Conservation (phyloP, 208 protist species). For the Leishmania guyanensis region DNA sequence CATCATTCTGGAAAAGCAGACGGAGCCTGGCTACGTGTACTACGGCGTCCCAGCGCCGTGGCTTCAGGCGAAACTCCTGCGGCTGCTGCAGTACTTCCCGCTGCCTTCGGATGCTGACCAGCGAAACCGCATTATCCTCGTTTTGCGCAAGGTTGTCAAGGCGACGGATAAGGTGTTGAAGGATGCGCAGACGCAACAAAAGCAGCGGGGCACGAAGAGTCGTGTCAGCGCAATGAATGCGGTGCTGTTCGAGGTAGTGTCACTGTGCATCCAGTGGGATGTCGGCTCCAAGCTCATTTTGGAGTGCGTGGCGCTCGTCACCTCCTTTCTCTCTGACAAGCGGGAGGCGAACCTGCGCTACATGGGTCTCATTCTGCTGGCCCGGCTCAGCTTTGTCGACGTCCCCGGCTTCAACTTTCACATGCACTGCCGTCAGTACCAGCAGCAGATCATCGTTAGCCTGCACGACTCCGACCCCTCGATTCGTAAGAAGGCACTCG, state of each 20-base stretch:
- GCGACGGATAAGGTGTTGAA: constrained; percentile 88
- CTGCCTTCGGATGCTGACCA: constrained; percentile 65
- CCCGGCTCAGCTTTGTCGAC: constrained; percentile 60
- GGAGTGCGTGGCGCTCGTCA: constrained; percentile 84
- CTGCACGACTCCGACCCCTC: constrained; percentile 97
- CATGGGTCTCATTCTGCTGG: constrained; percentile 86
- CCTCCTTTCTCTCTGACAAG: constrained; percentile 87
- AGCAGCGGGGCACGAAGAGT: constrained; percentile 91
- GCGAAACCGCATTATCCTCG: constrained; percentile 52
- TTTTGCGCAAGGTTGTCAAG: constrained; percentile 85
- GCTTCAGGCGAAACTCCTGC: constrained; percentile 98
- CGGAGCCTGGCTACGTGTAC: constrained; percentile 96
- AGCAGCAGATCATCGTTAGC: constrained; percentile 91
- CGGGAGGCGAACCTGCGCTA: constrained; percentile 93
- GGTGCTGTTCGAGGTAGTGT: constrained; percentile 97
- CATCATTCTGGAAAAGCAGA: constrained; percentile 90
- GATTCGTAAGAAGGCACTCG: constrained; percentile 96
- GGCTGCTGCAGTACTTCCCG: constrained; percentile 96
- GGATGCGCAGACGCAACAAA: constrained; percentile 81
- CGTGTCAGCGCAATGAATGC: constrained; percentile 97
- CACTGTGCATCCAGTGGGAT: constrained; percentile 92
- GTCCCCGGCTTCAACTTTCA: constrained; percentile 69
- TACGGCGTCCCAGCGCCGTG: constrained; percentile 98
- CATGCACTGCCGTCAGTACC: constrained; percentile 86
- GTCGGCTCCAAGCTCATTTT: constrained; percentile 79